Percentiles rank a stretch among this genome's conserved stretches.
phyloP scores from a whole-genome alignment of 768 basidiomycete genomes.

The Pleurotus platypus region DNA sequence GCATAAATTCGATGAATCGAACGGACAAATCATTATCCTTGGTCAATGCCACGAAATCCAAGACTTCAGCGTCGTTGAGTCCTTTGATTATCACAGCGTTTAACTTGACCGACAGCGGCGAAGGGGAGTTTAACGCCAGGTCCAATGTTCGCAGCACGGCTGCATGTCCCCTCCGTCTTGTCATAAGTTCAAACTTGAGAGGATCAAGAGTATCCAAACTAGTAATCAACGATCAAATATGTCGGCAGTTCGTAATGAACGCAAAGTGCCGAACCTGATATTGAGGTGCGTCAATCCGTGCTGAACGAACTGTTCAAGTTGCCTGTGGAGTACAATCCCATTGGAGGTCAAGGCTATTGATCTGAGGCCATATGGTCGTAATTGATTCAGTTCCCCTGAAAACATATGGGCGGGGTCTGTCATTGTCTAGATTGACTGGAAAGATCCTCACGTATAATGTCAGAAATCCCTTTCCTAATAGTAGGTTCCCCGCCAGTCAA shows the following conservation, averaged over 20 bases:
- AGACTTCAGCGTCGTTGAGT: constrained; percentile 77
- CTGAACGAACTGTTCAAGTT: constrained; percentile 60
- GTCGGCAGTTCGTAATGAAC: neutral
- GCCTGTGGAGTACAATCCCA: constrained; percentile 72
- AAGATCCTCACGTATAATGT: constrained; percentile 58
- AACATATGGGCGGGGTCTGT: neutral
- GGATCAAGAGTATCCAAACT: constrained; percentile 85
- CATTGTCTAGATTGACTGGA: neutral
- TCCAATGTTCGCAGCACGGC: constrained; percentile 69
- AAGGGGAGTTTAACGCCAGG: constrained; percentile 49
- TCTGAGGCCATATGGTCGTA: constrained; percentile 59
- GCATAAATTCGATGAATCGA: constrained; percentile 94
- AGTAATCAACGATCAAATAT: neutral
- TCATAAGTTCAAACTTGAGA: constrained; percentile 85
- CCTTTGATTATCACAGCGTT: constrained; percentile 83
- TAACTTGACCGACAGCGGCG: constrained; percentile 65
- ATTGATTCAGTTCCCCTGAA: constrained; percentile 36
- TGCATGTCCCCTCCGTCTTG: constrained; percentile 72
- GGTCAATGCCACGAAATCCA: constrained; percentile 78
- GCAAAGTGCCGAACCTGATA: constrained; percentile 39
- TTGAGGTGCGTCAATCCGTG: constrained; percentile 79
- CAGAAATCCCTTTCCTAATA: constrained; percentile 67
- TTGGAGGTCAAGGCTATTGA: constrained; percentile 88
- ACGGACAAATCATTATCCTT: constrained; percentile 60
- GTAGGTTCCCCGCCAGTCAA: constrained; percentile 90